Conservation (phyloP, 805 yeast genomes). For the Nakazawaea laoshanensis region DNA sequence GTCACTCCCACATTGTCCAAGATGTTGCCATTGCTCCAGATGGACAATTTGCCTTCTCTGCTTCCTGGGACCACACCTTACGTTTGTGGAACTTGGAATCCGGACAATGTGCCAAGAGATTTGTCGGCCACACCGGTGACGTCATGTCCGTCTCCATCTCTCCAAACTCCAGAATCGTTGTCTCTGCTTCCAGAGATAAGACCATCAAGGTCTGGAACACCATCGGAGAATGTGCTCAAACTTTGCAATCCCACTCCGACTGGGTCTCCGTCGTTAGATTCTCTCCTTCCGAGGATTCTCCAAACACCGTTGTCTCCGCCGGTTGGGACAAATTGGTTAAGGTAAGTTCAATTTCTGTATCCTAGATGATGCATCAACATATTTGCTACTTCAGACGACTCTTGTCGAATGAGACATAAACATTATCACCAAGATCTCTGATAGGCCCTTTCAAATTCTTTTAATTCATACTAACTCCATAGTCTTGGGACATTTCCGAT, state of each 20-base stretch:
- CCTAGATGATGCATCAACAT: conserved; percentile 65
- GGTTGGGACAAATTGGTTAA: conserved; percentile 98
- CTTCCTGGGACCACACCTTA: conserved; percentile 99
- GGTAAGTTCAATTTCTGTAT: conserved; percentile 58
- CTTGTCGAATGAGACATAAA: conserved; percentile 87
- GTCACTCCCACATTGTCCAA: conserved; percentile 99
- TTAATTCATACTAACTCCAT: conserved; percentile 8
- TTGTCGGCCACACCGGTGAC: conserved; percentile 97
- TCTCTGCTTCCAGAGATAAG: conserved; percentile 98
- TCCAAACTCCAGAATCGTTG: conserved; percentile 94
- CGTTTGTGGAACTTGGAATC: conserved; percentile 96
- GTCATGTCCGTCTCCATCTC: conserved; percentile 96
- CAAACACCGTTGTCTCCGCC: conserved; percentile 86
- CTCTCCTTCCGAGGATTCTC: conserved; percentile 70
- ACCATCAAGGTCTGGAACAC: conserved; percentile 99
- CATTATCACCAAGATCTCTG: conserved; percentile 99
- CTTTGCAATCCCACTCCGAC: conserved; percentile 94
- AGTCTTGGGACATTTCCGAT: conserved; percentile 92
- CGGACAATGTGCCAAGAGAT: conserved; percentile 91
- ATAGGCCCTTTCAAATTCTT: conserved; percentile 24
- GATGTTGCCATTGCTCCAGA: conserved; percentile 97
- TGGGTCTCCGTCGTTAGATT: conserved; percentile 98
- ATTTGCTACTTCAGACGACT: conserved; percentile 99
- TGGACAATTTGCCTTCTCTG: conserved; percentile 95
- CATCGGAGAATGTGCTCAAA: conserved; percentile 92